phyloP scores from a whole-genome alignment of 495 filamentous ascomycete species.

The Endocarpon pusillum region DNA sequence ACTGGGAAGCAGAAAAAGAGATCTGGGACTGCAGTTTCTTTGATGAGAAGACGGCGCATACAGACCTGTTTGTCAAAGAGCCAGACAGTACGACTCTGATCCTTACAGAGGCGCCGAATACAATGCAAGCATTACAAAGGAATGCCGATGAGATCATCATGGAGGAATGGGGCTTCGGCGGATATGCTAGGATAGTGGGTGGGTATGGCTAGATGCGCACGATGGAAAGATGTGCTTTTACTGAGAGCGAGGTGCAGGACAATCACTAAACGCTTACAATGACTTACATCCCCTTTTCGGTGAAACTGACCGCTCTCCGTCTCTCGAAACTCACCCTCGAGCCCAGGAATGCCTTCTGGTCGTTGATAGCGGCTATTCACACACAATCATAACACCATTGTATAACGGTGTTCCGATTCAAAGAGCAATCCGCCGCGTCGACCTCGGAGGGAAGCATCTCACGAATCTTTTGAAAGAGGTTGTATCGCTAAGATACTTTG shows the following conservation, averaged over 20 bases:
- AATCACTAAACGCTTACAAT: constrained; percentile 72
- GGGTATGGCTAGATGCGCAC: constrained; percentile 16
- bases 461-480: constrained; percentile 91
- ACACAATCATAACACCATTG: constrained; percentile 81
- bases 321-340: constrained; percentile 21
- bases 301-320: constrained; percentile 14
- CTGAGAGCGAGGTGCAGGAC: constrained; percentile 27
- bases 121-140: constrained; percentile 57
- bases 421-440: constrained; percentile 65
- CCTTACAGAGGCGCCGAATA: constrained; percentile 83
- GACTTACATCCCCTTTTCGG: constrained; percentile 50
- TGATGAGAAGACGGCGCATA: constrained; percentile 45
- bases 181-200: constrained; percentile 63
- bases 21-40: constrained; percentile 91
- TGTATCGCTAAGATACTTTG: constrained; percentile 77
- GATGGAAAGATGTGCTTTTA: neutral
- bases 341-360: constrained; percentile 74
- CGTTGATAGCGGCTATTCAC: constrained; percentile 83
- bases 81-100: constrained; percentile 68
- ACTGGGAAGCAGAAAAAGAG: constrained; percentile 91
- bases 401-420: constrained; percentile 68
- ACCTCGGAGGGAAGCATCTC: constrained; percentile 80
- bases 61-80: constrained; percentile 17
- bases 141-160: constrained; percentile 95
- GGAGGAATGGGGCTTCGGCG: constrained; percentile 91